Evolutionary conservation across 192 early-diverging fungal species (phyloP), one percentile per base, ranked within the genome.

Genomic region (Backusella sp.): DNA sequence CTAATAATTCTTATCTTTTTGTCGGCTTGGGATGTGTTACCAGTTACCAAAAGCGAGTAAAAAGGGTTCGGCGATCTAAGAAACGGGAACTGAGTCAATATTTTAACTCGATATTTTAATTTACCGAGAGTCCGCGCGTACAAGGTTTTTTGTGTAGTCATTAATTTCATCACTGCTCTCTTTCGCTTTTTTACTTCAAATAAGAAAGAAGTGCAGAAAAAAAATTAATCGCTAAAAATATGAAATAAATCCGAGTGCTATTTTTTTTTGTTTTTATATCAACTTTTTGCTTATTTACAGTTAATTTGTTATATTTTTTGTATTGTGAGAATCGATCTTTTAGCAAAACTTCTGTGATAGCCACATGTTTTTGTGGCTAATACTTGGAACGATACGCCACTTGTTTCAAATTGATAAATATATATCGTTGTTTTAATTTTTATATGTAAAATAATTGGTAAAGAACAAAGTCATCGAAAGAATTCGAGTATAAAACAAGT

Each of bases 321-420:
- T 49, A 49, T 49, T 19, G 17, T 15, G 19, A n/a, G 19, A 49
- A 49, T n/a, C 46, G 46, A 49, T 49, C 19, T 17, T 17, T 49
- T 49, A 49, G 46, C 17, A 49, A 49, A 49, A n/a, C 19, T n/a
- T 44, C 46, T n/a, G 17, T 17, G 15, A n/a, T 49, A n/a, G 46
- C 46, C 46, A 49, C 46, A 49, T 49, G 23, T 26, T 62, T 26
- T 62, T 62, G 56, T 62, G 56, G 56, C 56, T 62, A 62, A 62
- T 56, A 56, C 1, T 26, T 12, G 23, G 11, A 62, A 62, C 3
- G 56, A 62, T 26, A 62, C 56, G 56, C 21, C 53, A 59, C 53
- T 59, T 59, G 53, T 59, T 59, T 59, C n/a, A 59, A 59, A 59
- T 23, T 59, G 53, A 59, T 59, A 49, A 49, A 49, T 19, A 49